A percentile compares a stretch with the other conserved stretches of the same genome.
These are phyloP conservation scores for Beverwykella pulmonaria DNA, from an alignment of 495 filamentous ascomycete species.

Conservation along the genomic window DNA sequence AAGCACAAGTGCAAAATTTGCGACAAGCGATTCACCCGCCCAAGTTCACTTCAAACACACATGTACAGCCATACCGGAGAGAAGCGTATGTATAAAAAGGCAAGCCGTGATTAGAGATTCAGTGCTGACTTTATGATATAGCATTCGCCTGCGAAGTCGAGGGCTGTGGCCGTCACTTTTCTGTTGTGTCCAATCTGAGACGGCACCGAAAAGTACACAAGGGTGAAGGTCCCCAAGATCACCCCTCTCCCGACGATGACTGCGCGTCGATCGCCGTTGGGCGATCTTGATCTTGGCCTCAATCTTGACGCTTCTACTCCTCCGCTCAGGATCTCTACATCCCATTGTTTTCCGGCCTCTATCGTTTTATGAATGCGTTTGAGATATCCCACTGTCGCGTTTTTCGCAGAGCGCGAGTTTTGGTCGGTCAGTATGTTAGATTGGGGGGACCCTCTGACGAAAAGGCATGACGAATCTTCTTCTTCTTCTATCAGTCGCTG, in stretches of 20 bases:
- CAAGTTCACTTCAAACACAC: constrained; percentile 94
- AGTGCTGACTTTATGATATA: no score
- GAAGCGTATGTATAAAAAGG: constrained; percentile 98
- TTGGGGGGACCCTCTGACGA: constrained; percentile 19
- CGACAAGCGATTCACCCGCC: constrained; percentile 96
- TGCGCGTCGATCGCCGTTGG: constrained; percentile 9
- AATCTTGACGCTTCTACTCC: neutral
- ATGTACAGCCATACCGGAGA: constrained; percentile 99
- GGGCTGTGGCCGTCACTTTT: constrained; percentile 95
- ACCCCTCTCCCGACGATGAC: constrained; percentile 46
- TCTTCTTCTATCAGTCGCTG: constrained; percentile 30
- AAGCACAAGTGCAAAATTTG: constrained; percentile 99
- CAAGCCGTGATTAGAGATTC: no score
- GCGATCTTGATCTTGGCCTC: neutral
- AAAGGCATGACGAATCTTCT: constrained; percentile 25
- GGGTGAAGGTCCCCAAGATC: constrained; percentile 62
- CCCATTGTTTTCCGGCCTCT: constrained; percentile 9
- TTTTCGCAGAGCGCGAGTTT: constrained; percentile 24
- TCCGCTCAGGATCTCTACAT: neutral
- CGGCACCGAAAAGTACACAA: constrained; percentile 97
- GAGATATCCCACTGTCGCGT: constrained; percentile 40
- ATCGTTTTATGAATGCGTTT: constrained; percentile 26
- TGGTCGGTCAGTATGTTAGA: constrained; percentile 27
- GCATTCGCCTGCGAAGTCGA: constrained; percentile 94
- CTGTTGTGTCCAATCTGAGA: constrained; percentile 93